Percentiles rank a stretch among this genome's conserved stretches.
Conservation (phyloP, 768 basidiomycete genomes). For the Tricholoma furcatifolium region DNA sequence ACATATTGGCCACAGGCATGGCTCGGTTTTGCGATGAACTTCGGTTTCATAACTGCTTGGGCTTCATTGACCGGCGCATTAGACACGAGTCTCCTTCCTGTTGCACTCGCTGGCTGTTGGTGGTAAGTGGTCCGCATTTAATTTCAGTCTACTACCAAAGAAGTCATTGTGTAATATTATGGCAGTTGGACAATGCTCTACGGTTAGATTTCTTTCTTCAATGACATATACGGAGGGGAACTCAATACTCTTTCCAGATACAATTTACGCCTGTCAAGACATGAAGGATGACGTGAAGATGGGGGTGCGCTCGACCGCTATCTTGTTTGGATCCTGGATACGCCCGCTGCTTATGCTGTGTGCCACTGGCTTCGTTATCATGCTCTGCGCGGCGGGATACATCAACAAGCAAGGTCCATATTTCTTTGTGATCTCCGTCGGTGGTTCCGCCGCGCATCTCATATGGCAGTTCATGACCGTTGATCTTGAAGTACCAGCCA, state of each 20-base stretch:
- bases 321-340: slow-evolving; percentile 64
- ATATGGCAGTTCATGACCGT: slow-evolving; percentile 47
- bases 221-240: neutral
- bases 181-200: slow-evolving; percentile 50
- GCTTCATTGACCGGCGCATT: slow-evolving; percentile 33
- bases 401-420: slow-evolving; percentile 50
- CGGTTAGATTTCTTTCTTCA: slow-evolving; percentile 24
- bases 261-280: slow-evolving; percentile 75
- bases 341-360: slow-evolving; percentile 54
- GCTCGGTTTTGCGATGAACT: slow-evolving; percentile 60
- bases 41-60: slow-evolving; percentile 51
- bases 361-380: slow-evolving; percentile 47
- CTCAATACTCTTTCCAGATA: slow-evolving; percentile 12
- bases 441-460: slow-evolving; percentile 42
- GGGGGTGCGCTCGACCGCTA: slow-evolving; percentile 76
- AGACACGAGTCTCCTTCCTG: slow-evolving; percentile 30
- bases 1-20: slow-evolving; percentile 65
- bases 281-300: slow-evolving; percentile 69
- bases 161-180: neutral
- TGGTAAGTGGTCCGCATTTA: slow-evolving; percentile 29
- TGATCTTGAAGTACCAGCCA: slow-evolving; percentile 39
- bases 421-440: slow-evolving; percentile 45
- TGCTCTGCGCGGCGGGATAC: slow-evolving; percentile 53
- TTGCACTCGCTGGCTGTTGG: slow-evolving; percentile 44
- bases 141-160: neutral